Evolutionary conservation across 1,284 basidiomycete genomes (phyloP).

Genomic region (Meripilus lineatus): DNA sequence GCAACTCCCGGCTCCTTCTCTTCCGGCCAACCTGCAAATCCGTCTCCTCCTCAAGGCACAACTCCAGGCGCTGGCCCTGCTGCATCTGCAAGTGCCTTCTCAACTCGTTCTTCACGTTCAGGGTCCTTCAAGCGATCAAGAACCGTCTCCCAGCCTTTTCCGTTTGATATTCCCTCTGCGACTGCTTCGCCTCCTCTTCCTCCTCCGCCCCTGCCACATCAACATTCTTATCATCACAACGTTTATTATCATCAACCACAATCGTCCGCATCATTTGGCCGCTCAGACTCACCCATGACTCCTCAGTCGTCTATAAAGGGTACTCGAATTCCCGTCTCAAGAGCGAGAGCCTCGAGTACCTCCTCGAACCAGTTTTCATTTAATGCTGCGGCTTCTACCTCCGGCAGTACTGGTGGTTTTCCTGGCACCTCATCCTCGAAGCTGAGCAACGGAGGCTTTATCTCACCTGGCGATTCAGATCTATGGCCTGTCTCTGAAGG

Average conservation of each 20-base stretch:
- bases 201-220: slow-evolving; percentile 22
- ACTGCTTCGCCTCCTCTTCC: slow-evolving; percentile 21
- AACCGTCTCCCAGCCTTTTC: slow-evolving; percentile 60
- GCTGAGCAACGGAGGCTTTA: too few species aligned
- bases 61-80: too few species aligned
- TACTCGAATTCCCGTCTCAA: slow-evolving; percentile 47
- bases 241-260: slow-evolving; percentile 32
- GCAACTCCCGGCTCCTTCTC: slow-evolving; percentile 58
- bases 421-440: too few species aligned
- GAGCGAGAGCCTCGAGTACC: slow-evolving; percentile 37
- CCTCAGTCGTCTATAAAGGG: slow-evolving; percentile 30
- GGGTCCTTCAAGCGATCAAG: slow-evolving; percentile 33
- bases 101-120: slow-evolving; percentile 9
- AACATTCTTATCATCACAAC: too few species aligned
- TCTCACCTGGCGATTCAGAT: too few species aligned
- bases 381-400: slow-evolving; percentile 19
- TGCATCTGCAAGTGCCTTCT: too few species aligned
- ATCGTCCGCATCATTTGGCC: too few species aligned
- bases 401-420: slow-evolving; percentile 7
- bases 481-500: slow-evolving; percentile 24
- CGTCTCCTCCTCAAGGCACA: slow-evolving; percentile 17
- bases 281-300: slow-evolving; percentile 34
- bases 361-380: slow-evolving; percentile 34
- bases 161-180: slow-evolving; percentile 26
- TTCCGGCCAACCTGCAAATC: slow-evolving; percentile 22